A percentile compares a stretch with the other conserved stretches of the same genome.
phyloP scores from a whole-genome alignment of 495 filamentous ascomycete species.

The Penicillium maclennaniae region DNA sequence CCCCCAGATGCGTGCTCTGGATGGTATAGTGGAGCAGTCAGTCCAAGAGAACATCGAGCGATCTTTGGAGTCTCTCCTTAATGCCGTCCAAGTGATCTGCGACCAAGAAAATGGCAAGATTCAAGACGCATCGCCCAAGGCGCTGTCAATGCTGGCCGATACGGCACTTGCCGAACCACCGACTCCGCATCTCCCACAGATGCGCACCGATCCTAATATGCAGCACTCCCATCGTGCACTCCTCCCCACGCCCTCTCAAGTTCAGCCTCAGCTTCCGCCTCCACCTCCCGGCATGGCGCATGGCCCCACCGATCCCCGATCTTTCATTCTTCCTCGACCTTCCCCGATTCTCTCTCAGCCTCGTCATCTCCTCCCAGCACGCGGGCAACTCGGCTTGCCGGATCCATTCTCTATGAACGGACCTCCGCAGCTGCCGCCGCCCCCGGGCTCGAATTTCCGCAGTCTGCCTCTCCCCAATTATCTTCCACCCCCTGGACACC shows the following conservation, averaged over 20 bases:
- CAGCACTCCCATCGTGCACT: conserved; percentile 26
- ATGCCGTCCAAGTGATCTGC: conserved; percentile 9
- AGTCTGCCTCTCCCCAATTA: conserved; percentile 33
- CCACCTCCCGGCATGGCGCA: conserved; percentile 20
- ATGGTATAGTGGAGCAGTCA: conserved; percentile 16
- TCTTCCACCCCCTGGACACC: conserved; percentile 20
- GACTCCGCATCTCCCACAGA: conserved; percentile 24
- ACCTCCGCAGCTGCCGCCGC: conserved; percentile 40
- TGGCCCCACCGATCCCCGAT: conserved; percentile 36
- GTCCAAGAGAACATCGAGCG: conserved; percentile 1
- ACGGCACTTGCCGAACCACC: conserved; percentile 26
- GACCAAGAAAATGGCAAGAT: conserved; percentile 5
- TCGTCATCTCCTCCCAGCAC: conserved; percentile 39
- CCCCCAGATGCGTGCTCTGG: conserved; percentile 40
- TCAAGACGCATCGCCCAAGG: conserved; percentile 12
- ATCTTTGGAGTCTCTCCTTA: conserved; percentile 10
- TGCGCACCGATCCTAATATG: conserved; percentile 19
- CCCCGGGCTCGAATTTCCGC: conserved; percentile 39
- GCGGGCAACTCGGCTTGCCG: conserved; percentile 31
- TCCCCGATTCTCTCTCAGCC: conserved; percentile 36
- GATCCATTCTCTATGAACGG: conserved; percentile 37
- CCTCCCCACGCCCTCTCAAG: conserved; percentile 26
- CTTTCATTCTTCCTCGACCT: conserved; percentile 39
- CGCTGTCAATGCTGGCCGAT: conserved; percentile 35
- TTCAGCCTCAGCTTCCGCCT: conserved; percentile 4